Conservation (phyloP, 2,329 filamentous ascomycete genomes). For the Sporothrix variecibatus region DNA sequence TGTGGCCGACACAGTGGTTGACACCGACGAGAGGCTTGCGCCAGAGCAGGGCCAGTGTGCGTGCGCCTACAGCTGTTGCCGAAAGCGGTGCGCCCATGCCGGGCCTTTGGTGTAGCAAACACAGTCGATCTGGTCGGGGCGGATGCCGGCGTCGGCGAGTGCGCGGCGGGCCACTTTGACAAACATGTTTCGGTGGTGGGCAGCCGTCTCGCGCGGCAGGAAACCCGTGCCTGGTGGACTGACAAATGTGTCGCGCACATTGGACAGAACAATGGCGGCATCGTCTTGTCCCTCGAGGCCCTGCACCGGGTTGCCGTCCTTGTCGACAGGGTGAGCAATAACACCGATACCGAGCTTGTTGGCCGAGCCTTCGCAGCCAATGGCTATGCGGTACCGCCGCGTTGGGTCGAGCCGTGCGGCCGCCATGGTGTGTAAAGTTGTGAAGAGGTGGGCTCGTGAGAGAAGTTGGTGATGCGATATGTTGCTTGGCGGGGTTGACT, state of each 20-base stretch:
- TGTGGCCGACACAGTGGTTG: slow-evolving; percentile 97
- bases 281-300: slow-evolving; percentile 42
- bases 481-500: not conserved
- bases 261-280: slow-evolving; percentile 75
- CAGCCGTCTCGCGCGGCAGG: slow-evolving; percentile 92
- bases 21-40: slow-evolving; percentile 86
- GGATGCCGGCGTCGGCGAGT: slow-evolving; percentile 66
- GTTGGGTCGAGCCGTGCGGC: slow-evolving; percentile 25
- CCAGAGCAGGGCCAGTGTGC: slow-evolving; percentile 83
- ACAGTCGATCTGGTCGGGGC: slow-evolving; percentile 72
- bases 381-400: slow-evolving; percentile 52
- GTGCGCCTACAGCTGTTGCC: slow-evolving; percentile 77
- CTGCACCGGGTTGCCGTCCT: slow-evolving; percentile 21
- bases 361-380: slow-evolving; percentile 82
- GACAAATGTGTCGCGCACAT: slow-evolving; percentile 90
- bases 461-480: too few relatives aligned
- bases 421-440: not conserved
- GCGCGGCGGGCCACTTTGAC: slow-evolving; percentile 78
- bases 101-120: slow-evolving; percentile 96
- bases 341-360: slow-evolving; percentile 97
- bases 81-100: slow-evolving; percentile 95
- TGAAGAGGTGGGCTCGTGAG: not conserved
- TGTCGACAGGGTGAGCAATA: slow-evolving; percentile 68
- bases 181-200: slow-evolving; percentile 86
- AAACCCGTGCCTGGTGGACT: slow-evolving; percentile 93